Evolutionary conservation across 2,329 filamentous ascomycete species (phyloP).

Genomic region (Phyllosticta citriasiana): DNA sequence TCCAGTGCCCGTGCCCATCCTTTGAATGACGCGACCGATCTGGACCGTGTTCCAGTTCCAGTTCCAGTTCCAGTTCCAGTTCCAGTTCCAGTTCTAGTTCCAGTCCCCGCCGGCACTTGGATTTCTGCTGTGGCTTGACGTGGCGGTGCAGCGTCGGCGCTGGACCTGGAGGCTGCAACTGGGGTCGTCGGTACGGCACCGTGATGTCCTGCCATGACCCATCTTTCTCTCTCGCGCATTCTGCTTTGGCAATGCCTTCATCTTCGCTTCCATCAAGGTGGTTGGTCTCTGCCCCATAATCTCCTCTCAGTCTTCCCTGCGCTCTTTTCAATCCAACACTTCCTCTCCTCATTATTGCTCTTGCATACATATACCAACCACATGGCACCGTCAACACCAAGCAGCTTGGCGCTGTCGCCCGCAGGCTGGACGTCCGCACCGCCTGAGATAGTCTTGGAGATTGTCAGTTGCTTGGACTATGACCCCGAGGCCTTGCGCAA

Average conservation of each 20-base stretch:
- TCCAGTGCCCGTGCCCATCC: no score
- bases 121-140: background rate
- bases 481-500: constrained; percentile 1
- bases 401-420: background rate
- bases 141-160: background rate
- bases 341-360: background rate
- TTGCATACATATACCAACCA: background rate
- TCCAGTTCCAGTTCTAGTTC: no score
- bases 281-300: background rate
- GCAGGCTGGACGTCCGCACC: background rate
- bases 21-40: no score
- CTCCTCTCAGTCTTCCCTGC: background rate
- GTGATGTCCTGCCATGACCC: background rate
- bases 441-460: constrained; percentile 2
- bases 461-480: background rate
- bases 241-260: background rate
- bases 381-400: background rate
- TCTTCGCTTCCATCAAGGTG: background rate
- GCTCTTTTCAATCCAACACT: background rate
- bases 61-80: no score
- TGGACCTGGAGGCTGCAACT: background rate
- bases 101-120: no score
- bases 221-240: background rate
- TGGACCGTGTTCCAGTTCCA: no score
- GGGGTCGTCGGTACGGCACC: background rate